Evolutionary conservation across 805 yeast species (phyloP).

Genomic region (Zygosaccharomyces pseudorouxii): DNA sequence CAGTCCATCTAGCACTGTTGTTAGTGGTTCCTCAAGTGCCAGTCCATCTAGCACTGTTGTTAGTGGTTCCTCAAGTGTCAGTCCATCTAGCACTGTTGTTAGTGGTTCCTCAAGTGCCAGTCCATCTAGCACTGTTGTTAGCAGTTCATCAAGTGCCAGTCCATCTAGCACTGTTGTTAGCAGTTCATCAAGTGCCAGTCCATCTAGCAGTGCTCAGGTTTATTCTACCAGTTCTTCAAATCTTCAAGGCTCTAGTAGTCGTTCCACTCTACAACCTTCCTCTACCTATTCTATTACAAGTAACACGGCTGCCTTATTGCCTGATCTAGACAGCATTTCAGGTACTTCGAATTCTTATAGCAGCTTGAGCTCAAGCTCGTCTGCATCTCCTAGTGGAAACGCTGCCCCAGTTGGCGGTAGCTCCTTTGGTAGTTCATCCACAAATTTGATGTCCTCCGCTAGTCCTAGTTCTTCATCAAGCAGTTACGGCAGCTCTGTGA

Average conservation of each 20-base stretch:
- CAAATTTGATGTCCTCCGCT: neutral
- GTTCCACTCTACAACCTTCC: slow-evolving; percentile 10
- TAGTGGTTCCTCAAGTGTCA: neutral
- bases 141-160: neutral
- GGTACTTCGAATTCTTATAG: slow-evolving; percentile 1
- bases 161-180: neutral
- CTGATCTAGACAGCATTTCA: neutral
- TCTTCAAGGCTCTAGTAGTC: slow-evolving; percentile 4
- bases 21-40: too few species aligned
- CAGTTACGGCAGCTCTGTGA: slow-evolving; percentile 1
- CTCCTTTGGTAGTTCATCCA: too few species aligned
- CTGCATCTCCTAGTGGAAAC: neutral
- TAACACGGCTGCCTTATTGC: neutral
- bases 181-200: neutral
- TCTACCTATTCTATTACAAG: slow-evolving; percentile 9
- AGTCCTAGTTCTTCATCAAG: neutral
- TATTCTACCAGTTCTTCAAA: slow-evolving; percentile 5
- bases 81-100: neutral
- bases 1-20: slow-evolving; percentile 18
- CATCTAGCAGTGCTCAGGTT: neutral
- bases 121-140: neutral
- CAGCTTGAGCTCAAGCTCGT: neutral
- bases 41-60: slow-evolving; percentile 4
- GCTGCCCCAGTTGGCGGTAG: neutral
- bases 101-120: too few species aligned